phyloP scores from a whole-genome alignment of 768 basidiomycete genomes.

The Arthromyces matolae region DNA sequence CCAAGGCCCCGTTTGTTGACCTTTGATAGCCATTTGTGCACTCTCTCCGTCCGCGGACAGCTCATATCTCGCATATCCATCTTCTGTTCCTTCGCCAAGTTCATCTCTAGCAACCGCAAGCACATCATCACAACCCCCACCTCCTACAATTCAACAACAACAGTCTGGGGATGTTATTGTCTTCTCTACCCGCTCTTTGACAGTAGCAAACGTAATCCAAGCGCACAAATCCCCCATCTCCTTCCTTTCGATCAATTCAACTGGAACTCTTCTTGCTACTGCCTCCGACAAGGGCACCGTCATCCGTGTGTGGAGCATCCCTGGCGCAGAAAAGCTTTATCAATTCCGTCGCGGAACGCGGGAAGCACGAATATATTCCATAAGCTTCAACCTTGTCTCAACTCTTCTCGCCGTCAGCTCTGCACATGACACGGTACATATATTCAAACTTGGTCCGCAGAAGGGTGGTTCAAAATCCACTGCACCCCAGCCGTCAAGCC shows the following conservation, averaged over 20 bases:
- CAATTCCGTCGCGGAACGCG: conserved; percentile 92
- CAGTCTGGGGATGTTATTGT: conserved; percentile 87
- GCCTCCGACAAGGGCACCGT: conserved; percentile 95
- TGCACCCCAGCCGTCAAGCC: conserved; percentile 42
- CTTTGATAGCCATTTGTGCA: conserved; percentile 79
- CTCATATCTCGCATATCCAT: conserved; percentile 95
- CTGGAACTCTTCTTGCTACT: conserved; percentile 89
- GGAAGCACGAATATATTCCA: conserved; percentile 79
- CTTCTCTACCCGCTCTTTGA: conserved; percentile 89
- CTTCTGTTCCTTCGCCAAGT: conserved; percentile 83
- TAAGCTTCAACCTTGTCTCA: conserved; percentile 77
- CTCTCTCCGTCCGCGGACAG: conserved; percentile 91
- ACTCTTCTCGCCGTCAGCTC: conserved; percentile 86
- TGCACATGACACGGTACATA: conserved; percentile 93
- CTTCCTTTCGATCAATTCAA: conserved; percentile 77
- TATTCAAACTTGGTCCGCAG: conserved; percentile 73
- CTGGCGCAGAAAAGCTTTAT: conserved; percentile 89
- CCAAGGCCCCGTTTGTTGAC: neutral
- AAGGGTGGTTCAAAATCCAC: conserved; percentile 13
- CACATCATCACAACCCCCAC: conserved; percentile 35
- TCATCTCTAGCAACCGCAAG: conserved; percentile 45
- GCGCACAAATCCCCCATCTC: conserved; percentile 96
- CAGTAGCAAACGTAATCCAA: conserved; percentile 92
- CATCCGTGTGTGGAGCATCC: conserved; percentile 90
- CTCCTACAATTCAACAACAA: conserved; percentile 25